Base-by-base conservation (phyloP, 148 eudicot genomes). In the Amaranthus cruentus region DNA sequence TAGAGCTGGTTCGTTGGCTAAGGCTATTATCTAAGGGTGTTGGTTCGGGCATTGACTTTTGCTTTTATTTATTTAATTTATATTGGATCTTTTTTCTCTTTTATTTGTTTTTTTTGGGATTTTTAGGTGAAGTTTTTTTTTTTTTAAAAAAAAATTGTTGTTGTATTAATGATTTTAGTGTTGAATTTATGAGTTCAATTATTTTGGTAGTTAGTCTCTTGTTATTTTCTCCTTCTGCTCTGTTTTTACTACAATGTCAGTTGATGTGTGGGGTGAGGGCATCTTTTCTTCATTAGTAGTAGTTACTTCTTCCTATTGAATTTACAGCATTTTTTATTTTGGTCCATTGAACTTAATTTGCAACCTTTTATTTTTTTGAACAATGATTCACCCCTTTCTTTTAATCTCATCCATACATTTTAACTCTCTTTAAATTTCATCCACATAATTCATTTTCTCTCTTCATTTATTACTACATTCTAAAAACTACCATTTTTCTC, bases 31-130 rank as follows among this genome's bases (percentile, higher is more conserved):
- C 77, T 28, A 77, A 86, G 88, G 91, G 79, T 87, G 79, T 83
- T 95, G 99, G 98, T 95, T 95, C 98, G 98, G 98, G 97, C 78
- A 88, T 95, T 95, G 97, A 91, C 97, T 91, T 91, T 87, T 84
- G 81, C 87, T 83, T 65, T 58, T 18, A 50, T 61, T 59, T 55
- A 46, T 79, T 67, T 49, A 66, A 50, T 57, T 74, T 54, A n/a
- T 28, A 28, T 57, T 48, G 14, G 28, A 13, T 51, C 66, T n/a
- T 43, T 3, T 73, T 38, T 62, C 38, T 28, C 38, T 28, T n/a
- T 14, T 14, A 2, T 73, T 28, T 14, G 6, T 3, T 21, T 7
- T 43, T 28, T 28, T 28, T 28, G 59, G 13, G 0, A 8, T 13
- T 52, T 53, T 47, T 47, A 63, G 60, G 60, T 65, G 47, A 28